Evolutionary conservation across 2,329 filamentous ascomycete genomes (phyloP), one percentile per base, ranked within the genome.

Genomic region (Neonectria magnoliae): DNA sequence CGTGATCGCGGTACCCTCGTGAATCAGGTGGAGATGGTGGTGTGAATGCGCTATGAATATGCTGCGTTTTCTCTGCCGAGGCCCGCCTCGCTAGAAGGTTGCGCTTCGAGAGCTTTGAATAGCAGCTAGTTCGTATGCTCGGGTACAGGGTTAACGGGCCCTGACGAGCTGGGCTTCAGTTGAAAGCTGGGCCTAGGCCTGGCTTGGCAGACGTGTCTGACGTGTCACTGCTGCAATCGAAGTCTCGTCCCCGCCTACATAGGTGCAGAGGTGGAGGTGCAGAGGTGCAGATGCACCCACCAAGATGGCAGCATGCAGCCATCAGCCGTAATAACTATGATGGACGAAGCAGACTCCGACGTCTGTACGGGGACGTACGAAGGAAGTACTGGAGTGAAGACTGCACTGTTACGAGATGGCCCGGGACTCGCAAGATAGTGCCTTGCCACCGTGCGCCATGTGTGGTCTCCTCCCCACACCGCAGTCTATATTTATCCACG

Each of bases 201-300:
- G 18, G 42, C 42, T 60, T 53, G 55, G 64, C 62, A 67, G 66
- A 68, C 61, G 64, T 65, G 61, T 68, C 61, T 62, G 64, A 70
- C 68, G 68, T 68, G 68, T 70, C 66, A 68, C 54, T 50, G 60
- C 41, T 22, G 33, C 20, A 50, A 60, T 59, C 33, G 44, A 47
- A 25, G 60, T 55, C 53, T 51, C 53, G 59, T 41, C 52, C 27
- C 22, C 20, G 50, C 44, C 44, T 62, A 52, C 59, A 57, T 38
- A 18, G 25, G 44, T 57, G 29, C 61, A 64, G 51, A 55, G n/a
- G n/a, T n/a, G n/a, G n/a, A n/a, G n/a, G n/a, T n/a, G 59, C 59
- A 57, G 48, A 18, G 25, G 44, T 57, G 29, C 61, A 64, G 51
- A 55, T 61, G 62, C 47, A 57, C 44, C 51, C 57, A 48, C 52